phyloP scores from a whole-genome alignment of 441 rosid species.

The Rhodomyrtus psidioides region DNA sequence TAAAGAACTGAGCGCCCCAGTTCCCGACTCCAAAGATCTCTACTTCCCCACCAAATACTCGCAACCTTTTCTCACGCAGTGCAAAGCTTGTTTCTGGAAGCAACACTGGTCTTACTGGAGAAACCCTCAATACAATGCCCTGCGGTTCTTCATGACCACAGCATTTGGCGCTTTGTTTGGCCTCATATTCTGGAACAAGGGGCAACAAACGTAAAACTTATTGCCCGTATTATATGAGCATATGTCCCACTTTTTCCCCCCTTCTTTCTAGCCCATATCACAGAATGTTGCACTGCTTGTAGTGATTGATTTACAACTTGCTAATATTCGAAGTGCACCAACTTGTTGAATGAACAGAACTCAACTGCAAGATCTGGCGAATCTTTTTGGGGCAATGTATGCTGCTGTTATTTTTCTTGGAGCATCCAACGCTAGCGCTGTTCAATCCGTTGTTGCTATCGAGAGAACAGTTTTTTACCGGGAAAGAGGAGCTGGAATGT shows the following conservation, averaged over 20 bases:
- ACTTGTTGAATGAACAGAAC: conserved; percentile 25
- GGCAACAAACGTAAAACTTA: conserved; percentile 46
- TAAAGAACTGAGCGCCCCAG: conserved; percentile 59
- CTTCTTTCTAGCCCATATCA: neutral
- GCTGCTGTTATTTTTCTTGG: conserved; percentile 78
- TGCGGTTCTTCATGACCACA: conserved; percentile 55
- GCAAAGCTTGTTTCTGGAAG: conserved; percentile 84
- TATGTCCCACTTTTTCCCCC: neutral
- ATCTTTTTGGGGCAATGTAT: conserved; percentile 81
- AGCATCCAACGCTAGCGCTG: conserved; percentile 58
- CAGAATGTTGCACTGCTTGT: neutral
- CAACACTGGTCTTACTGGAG: conserved; percentile 84
- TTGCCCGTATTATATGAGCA: neutral
- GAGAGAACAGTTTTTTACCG: conserved; percentile 88
- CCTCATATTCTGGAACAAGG: conserved; percentile 70
- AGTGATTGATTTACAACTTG: neutral
- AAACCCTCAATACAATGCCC: conserved; percentile 66
- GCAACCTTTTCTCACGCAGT: conserved; percentile 53
- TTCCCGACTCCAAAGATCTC: conserved; percentile 60
- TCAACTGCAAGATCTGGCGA: conserved; percentile 59
- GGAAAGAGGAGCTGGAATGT: conserved; percentile 92
- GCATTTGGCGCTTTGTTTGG: conserved; percentile 53
- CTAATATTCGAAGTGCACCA: neutral
- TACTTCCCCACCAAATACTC: conserved; percentile 67
- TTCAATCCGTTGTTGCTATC: conserved; percentile 48